Conservation (phyloP, 306 rosid species). For the Pterocarpus macrocarpus region DNA sequence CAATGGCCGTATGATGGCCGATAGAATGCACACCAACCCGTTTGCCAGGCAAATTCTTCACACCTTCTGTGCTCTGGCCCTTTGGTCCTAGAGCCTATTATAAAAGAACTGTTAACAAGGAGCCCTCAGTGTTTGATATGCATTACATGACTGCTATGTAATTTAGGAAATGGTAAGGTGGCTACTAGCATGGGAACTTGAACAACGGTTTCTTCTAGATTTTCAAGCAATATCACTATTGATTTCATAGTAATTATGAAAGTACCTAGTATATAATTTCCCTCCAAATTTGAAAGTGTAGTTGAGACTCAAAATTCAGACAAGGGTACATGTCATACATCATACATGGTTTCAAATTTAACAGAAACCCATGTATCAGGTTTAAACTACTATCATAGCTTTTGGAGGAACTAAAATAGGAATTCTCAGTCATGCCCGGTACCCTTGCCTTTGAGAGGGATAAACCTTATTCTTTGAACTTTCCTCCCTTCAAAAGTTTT, state of each 20-base stretch:
- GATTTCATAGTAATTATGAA: background rate
- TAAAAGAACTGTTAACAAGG: slow-evolving; percentile 58
- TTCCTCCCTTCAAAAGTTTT: background rate
- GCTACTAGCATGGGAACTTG: background rate
- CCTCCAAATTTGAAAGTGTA: slow-evolving; percentile 18
- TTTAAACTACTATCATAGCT: slow-evolving; percentile 2
- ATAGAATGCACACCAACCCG: slow-evolving; percentile 73
- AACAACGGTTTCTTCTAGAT: slow-evolving; percentile 9
- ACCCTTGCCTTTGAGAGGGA: slow-evolving; percentile 3
- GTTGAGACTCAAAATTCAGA: background rate
- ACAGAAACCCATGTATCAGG: background rate
- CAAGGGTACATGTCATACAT: background rate
- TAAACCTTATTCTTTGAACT: slow-evolving; percentile 5
- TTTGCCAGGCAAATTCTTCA: slow-evolving; percentile 66
- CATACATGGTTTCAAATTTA: background rate
- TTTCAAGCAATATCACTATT: background rate
- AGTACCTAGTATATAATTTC: slow-evolving; percentile 1
- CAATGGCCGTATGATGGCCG: slow-evolving; percentile 73
- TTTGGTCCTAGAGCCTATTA: slow-evolving; percentile 90
- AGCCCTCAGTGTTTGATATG: slow-evolving; percentile 53
- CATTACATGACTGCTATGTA: background rate
- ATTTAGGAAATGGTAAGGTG: slow-evolving; percentile 30
- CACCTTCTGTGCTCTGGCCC: slow-evolving; percentile 64
- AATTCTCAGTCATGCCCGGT: background rate
- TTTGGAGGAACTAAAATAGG: background rate